Evolutionary conservation across 345 rosid species (phyloP).

Genomic region (Pugionium cornutum): DNA sequence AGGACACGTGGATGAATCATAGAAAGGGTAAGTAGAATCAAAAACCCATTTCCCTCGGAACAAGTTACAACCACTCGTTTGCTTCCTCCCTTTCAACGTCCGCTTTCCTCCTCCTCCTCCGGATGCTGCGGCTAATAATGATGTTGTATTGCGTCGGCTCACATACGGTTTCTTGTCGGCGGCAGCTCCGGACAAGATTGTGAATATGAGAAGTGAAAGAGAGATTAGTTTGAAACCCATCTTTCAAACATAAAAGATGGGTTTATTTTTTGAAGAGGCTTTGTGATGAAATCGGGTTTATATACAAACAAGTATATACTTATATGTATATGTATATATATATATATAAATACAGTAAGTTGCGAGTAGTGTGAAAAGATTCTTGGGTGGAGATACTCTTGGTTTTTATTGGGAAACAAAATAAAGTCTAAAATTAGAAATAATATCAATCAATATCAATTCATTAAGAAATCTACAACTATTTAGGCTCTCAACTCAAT

Average conservation of each 20-base stretch:
- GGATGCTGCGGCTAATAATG: slow-evolving; percentile 15
- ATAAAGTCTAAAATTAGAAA: not conserved
- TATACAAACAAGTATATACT: slow-evolving; percentile 26
- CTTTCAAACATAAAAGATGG: slow-evolving; percentile 1
- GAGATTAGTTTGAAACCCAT: slow-evolving; percentile 44
- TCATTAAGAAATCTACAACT: not conserved
- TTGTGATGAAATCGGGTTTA: slow-evolving; percentile 18
- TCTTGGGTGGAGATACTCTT: slow-evolving; percentile 27
- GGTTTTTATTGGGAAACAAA: not conserved
- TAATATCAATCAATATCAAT: not conserved
- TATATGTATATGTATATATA: slow-evolving; percentile 4
- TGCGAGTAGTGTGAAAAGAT: slow-evolving; percentile 26
- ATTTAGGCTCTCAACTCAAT: not conserved
- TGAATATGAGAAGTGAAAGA: slow-evolving; percentile 32
- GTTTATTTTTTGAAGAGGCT: slow-evolving; percentile 6
- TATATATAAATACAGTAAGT: slow-evolving; percentile 3
- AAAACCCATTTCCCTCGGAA: slow-evolving; percentile 72
- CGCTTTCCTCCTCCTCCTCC: slow-evolving; percentile 40
- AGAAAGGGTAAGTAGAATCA: slow-evolving; percentile 31
- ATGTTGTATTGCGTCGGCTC: slow-evolving; percentile 19
- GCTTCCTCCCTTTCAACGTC: slow-evolving; percentile 49
- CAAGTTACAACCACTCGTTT: slow-evolving; percentile 62
- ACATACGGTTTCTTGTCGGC: slow-evolving; percentile 21
- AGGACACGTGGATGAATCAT: slow-evolving; percentile 62
- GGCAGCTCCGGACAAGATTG: slow-evolving; percentile 27